Conservation (phyloP, 805 yeast species). For the Nakazawaea peltata region DNA sequence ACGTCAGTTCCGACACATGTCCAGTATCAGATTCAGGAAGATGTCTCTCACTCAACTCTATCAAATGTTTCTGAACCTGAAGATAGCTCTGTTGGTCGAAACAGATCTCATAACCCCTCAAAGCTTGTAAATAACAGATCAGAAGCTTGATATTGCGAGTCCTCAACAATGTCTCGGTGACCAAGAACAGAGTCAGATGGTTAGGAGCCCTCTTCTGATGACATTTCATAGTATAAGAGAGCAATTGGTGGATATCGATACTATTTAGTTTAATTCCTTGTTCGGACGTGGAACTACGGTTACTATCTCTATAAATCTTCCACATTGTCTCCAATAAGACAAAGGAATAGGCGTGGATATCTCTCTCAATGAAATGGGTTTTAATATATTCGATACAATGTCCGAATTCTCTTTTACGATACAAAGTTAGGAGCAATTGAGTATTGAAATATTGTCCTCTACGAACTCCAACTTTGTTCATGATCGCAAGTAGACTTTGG, state of each 20-base stretch:
- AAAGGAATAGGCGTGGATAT: neutral
- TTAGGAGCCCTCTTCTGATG: neutral
- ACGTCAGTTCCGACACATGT: no score
- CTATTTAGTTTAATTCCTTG: constrained; percentile 1
- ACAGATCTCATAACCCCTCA: neutral
- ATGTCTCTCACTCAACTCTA: neutral
- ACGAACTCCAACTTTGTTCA: constrained; percentile 3
- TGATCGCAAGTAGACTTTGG: neutral
- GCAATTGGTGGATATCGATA: constrained; percentile 2
- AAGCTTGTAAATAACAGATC: constrained; percentile 2
- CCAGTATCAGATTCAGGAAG: neutral
- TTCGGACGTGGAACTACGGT: neutral
- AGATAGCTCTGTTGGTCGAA: constrained; percentile 2
- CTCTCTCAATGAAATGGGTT: neutral
- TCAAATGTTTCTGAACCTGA: constrained; percentile 1
- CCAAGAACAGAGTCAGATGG: neutral
- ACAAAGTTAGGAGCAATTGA: constrained; percentile 8
- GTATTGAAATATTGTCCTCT: constrained; percentile 7
- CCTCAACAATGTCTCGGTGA: constrained; percentile 5
- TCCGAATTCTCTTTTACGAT: constrained; percentile 7
- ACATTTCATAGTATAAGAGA: neutral
- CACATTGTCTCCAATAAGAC: constrained; percentile 7
- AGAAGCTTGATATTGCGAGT: constrained; percentile 1
- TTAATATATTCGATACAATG: constrained; percentile 4
- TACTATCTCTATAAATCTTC: constrained; percentile 8